Evolutionary conservation across 176 grass and related monocot genomes (phyloP).

Genomic region (Alloteropsis semialata): DNA sequence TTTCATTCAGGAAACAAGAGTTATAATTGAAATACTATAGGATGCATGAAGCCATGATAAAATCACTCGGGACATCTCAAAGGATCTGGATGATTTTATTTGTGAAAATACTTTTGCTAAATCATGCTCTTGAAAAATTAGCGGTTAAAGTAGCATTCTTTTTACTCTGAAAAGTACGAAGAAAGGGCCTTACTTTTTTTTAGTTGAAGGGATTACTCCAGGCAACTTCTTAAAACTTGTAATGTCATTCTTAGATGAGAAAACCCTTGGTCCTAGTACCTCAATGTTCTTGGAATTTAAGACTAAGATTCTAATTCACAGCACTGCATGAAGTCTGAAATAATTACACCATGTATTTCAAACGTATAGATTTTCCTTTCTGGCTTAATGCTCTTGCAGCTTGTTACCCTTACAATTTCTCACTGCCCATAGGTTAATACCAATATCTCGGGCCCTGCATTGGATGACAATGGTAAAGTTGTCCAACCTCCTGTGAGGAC

Average conservation of each 20-base stretch:
- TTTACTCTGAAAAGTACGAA: not conserved
- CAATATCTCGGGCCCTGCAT: slow-evolving; percentile 24
- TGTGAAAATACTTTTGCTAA: not conserved
- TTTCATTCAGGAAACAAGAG: not conserved
- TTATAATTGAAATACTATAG: not conserved
- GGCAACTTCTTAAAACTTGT: slow-evolving; percentile 23
- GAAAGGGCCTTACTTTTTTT: not conserved
- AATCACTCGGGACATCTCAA: too few species aligned
- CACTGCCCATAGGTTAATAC: slow-evolving; percentile 24
- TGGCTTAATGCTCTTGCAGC: slow-evolving; percentile 19
- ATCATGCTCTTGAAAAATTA: not conserved
- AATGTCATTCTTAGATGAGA: not conserved
- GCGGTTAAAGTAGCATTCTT: not conserved
- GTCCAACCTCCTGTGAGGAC: slow-evolving; percentile 17
- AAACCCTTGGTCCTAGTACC: slow-evolving; percentile 10
- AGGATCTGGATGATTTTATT: not conserved
- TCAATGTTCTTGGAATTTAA: slow-evolving; percentile 5
- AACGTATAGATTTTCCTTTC: slow-evolving; percentile 14
- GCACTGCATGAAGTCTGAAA: not conserved
- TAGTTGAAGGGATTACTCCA: not conserved
- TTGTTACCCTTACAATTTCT: slow-evolving; percentile 21
- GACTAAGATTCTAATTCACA: not conserved
- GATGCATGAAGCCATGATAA: not conserved
- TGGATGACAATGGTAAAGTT: slow-evolving; percentile 21
- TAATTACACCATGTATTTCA: not conserved